Conservation (phyloP, 2,329 filamentous ascomycete genomes). For the Didymellaceae sp. region DNA sequence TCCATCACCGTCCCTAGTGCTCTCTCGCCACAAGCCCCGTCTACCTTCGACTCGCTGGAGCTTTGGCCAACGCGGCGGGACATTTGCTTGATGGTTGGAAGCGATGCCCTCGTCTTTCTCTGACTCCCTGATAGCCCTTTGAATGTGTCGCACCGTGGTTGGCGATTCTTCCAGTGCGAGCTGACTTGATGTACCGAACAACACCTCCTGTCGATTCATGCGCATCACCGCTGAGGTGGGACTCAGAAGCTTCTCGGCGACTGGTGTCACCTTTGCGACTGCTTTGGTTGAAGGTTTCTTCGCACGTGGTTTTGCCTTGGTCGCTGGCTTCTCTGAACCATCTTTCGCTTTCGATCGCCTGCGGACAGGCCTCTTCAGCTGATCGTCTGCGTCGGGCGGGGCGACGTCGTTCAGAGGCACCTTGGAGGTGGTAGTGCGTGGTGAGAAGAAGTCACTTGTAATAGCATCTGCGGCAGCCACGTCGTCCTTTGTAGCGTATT, state of each 20-base stretch:
- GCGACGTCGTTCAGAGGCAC: slow-evolving; percentile 37
- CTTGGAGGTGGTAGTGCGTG: slow-evolving; percentile 26
- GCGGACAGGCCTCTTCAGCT: slow-evolving; percentile 24
- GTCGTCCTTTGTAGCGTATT: slow-evolving; percentile 34
- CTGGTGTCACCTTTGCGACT: slow-evolving; percentile 33
- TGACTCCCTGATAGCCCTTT: slow-evolving; percentile 44
- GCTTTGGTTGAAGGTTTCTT: slow-evolving; percentile 36
- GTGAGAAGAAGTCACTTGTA: slow-evolving; percentile 36
- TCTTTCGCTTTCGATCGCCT: slow-evolving; percentile 34
- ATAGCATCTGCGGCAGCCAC: slow-evolving; percentile 8
- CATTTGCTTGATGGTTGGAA: neutral
- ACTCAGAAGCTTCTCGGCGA: slow-evolving; percentile 47
- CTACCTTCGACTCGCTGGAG: slow-evolving; percentile 29
- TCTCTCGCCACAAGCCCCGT: slow-evolving; percentile 42
- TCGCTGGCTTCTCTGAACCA: slow-evolving; percentile 18
- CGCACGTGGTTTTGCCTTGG: slow-evolving; percentile 33
- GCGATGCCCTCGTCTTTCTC: slow-evolving; percentile 30
- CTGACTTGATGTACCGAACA: slow-evolving; percentile 52
- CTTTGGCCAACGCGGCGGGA: slow-evolving; percentile 23
- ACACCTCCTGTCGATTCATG: slow-evolving; percentile 43
- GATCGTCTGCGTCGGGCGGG: slow-evolving; percentile 9
- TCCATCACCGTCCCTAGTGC: slow-evolving; percentile 42
- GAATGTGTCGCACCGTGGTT: slow-evolving; percentile 43
- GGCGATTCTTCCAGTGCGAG: slow-evolving; percentile 49
- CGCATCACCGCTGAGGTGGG: slow-evolving; percentile 39